Percentiles rank a stretch among this genome's conserved stretches.
Conservation (phyloP, 306 rosid genomes). For the Gastrolobium villosum region DNA sequence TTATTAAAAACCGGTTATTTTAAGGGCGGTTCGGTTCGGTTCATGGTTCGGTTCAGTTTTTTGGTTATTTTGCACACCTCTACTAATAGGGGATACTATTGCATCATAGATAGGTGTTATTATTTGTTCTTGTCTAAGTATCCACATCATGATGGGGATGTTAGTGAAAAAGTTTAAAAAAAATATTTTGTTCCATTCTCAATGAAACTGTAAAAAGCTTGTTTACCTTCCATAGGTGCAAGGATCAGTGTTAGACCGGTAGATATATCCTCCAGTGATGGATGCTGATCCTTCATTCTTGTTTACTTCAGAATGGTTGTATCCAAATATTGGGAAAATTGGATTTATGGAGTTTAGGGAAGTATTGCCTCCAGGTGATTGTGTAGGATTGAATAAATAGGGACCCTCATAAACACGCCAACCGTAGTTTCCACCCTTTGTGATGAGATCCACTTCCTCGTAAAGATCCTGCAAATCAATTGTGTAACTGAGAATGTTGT, state of each 20-base stretch:
- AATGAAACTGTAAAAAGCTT: no score
- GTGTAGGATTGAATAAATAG: constrained; percentile 47
- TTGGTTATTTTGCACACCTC: no score
- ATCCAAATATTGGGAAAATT: constrained; percentile 81
- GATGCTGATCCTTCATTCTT: constrained; percentile 87
- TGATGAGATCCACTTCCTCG: constrained; percentile 93
- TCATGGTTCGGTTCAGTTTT: no score
- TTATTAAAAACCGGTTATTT: no score
- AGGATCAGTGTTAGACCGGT: constrained; percentile 77
- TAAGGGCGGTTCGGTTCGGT: no score
- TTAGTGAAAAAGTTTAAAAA: no score
- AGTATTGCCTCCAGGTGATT: constrained; percentile 71
- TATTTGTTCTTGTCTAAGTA: no score
- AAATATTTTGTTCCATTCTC: no score
- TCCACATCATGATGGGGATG: no score
- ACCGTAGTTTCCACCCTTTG: constrained; percentile 96
- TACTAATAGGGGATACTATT: no score
- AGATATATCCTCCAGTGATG: constrained; percentile 86
- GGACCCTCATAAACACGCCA: constrained; percentile 94
- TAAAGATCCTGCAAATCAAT: constrained; percentile 71
- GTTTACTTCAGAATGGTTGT: constrained; percentile 79
- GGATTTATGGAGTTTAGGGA: constrained; percentile 61
- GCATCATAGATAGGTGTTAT: no score
- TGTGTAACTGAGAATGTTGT: constrained; percentile 19
- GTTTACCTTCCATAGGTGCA: no score